Conservation (phyloP, 306 rosid genomes). For the Carpinus viminea region DNA sequence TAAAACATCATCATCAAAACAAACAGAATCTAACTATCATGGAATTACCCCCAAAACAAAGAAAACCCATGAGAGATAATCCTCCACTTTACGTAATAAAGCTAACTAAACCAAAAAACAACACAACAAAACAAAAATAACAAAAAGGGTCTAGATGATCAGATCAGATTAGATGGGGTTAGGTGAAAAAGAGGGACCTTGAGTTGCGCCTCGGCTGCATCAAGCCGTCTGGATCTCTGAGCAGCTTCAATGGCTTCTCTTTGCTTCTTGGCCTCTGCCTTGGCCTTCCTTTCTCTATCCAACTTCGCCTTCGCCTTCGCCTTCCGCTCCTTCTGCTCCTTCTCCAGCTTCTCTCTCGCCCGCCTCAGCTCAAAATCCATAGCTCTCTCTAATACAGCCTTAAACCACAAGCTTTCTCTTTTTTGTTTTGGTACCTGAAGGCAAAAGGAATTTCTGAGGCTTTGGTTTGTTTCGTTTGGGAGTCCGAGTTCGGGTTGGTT, state of each 20-base stretch:
- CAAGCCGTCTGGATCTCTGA: slow-evolving; percentile 78
- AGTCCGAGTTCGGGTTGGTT: background rate
- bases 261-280: slow-evolving; percentile 61
- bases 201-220: slow-evolving; percentile 79
- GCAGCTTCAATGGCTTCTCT: slow-evolving; percentile 85
- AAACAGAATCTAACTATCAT: background rate
- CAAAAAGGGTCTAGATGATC: background rate
- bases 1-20: background rate
- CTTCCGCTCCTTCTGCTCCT: slow-evolving; percentile 81
- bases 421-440: too few species aligned
- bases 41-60: too few species aligned
- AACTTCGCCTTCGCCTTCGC: slow-evolving; percentile 46
- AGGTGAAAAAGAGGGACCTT: slow-evolving; percentile 52
- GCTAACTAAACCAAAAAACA: background rate
- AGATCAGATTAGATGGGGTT: background rate
- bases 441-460: background rate
- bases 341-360: slow-evolving; percentile 90
- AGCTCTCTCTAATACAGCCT: background rate
- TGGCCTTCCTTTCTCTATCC: slow-evolving; percentile 72
- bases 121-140: background rate
- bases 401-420: background rate
- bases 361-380: slow-evolving; percentile 93
- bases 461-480: background rate
- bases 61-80: background rate
- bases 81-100: background rate